Percentiles rank a stretch among this genome's conserved stretches.
Evolutionary conservation across 2,329 filamentous ascomycete genomes (phyloP).

Genomic region (Thermothelomyces thermophilus): DNA sequence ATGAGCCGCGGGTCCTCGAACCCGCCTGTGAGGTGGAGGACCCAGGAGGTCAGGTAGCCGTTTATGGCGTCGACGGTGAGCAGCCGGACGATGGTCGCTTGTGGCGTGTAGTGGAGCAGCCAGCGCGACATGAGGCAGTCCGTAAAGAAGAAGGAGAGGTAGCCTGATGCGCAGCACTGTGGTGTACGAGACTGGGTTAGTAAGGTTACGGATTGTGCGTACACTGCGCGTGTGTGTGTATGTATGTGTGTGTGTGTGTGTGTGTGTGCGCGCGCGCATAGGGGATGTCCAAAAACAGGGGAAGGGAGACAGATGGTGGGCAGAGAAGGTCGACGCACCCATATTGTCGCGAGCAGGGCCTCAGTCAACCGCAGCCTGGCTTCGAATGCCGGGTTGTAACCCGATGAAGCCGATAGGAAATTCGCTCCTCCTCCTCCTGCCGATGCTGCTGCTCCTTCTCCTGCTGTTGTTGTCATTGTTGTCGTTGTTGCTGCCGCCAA

Average conservation of each 20-base stretch:
- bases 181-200: conserved; percentile 2
- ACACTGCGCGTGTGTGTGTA: conserved; percentile 9
- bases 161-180: conserved; percentile 69
- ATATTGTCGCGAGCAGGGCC: conserved; percentile 64
- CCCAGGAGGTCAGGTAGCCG: conserved; percentile 66
- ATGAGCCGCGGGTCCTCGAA: conserved; percentile 64
- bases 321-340: conserved; percentile 44
- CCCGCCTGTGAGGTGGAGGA: conserved; percentile 63
- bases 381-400: conserved; percentile 30
- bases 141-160: conserved; percentile 76
- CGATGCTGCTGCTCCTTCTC: background rate
- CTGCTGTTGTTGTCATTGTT: background rate
- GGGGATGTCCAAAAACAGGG: background rate
- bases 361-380: conserved; percentile 56
- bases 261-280: no score
- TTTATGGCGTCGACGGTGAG: conserved; percentile 68
- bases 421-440: background rate
- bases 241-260: conserved; percentile 4
- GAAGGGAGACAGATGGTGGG: background rate
- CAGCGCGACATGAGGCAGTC: conserved; percentile 81
- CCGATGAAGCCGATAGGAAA: background rate
- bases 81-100: conserved; percentile 73
- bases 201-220: background rate
- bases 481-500: no score
- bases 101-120: conserved; percentile 78